A percentile compares a stretch with the other conserved stretches of the same genome.
phyloP scores from a whole-genome alignment of 73 alveolate species.

The Paramecium bursaria region DNA sequence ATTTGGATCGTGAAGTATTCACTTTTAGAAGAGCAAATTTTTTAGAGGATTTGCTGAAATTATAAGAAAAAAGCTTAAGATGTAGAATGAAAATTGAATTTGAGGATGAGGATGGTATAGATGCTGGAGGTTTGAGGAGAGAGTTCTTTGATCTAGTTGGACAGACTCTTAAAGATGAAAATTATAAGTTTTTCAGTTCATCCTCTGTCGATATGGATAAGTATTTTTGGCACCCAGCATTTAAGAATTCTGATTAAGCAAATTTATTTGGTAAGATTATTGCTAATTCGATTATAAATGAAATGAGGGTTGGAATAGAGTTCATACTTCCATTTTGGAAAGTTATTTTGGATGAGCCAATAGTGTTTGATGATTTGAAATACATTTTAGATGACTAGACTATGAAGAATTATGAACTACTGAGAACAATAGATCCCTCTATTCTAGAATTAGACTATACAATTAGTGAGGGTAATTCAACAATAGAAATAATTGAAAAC shows the following conservation, averaged over 20 bases:
- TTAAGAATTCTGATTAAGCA: constrained; percentile 38
- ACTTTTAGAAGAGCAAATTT: constrained; percentile 50
- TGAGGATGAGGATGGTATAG: constrained; percentile 65
- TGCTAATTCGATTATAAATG: constrained; percentile 60
- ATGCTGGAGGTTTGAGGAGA: constrained; percentile 70
- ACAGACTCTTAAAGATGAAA: constrained; percentile 61
- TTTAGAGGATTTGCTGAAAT: constrained; percentile 53
- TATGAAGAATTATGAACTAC: background rate
- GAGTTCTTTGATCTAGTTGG: constrained; percentile 68
- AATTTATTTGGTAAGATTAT: constrained; percentile 62
- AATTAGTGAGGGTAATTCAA: background rate
- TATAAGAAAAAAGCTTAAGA: constrained; percentile 28
- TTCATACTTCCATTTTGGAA: constrained; percentile 51
- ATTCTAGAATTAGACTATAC: constrained; percentile 9
- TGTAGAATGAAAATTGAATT: background rate
- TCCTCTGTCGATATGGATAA: constrained; percentile 28
- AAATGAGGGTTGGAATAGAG: constrained; percentile 14
- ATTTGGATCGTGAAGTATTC: background rate
- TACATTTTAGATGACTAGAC: constrained; percentile 24
- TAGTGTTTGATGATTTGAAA: background rate
- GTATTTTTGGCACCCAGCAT: constrained; percentile 44
- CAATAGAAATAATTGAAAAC: constrained; percentile 7
- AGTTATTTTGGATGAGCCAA: constrained; percentile 19
- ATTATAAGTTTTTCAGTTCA: constrained; percentile 57
- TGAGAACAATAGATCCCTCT: background rate